These are phyloP conservation scores for Nitzschia palea DNA, from an alignment of 108 stramenopile genomes.

Conservation along the genomic window DNA sequence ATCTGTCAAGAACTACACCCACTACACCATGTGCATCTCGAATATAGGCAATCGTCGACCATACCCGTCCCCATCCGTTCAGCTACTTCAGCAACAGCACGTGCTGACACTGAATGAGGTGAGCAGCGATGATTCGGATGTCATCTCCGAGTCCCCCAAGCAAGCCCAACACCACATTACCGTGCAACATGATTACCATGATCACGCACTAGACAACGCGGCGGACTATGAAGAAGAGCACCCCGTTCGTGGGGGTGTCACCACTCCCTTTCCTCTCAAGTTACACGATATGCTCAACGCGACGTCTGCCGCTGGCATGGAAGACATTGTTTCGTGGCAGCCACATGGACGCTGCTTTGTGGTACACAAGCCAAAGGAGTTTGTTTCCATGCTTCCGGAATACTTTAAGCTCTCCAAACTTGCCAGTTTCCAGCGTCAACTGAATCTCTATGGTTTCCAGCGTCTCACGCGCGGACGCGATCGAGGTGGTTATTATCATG, in stretches of 20 bases:
- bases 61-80: not conserved
- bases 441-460: constrained; percentile 92
- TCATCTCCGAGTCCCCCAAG: constrained; percentile 8
- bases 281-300: constrained; percentile 73
- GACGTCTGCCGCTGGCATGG: constrained; percentile 52
- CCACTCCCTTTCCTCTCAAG: constrained; percentile 69
- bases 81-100: not conserved
- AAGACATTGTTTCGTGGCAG: constrained; percentile 80
- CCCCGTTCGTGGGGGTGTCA: constrained; percentile 56
- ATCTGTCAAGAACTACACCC: not conserved
- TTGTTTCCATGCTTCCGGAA: constrained; percentile 77
- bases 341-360: constrained; percentile 87
- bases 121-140: not conserved
- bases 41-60: constrained; percentile 19
- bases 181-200: constrained; percentile 75
- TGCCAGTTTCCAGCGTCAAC: constrained; percentile 90
- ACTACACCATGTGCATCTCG: constrained; percentile 24
- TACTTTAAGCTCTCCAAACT: constrained; percentile 90
- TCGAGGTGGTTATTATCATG: constrained; percentile 77
- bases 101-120: not conserved
- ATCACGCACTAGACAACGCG: constrained; percentile 56
- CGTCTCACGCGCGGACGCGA: constrained; percentile 71
- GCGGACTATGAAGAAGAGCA: constrained; percentile 20
- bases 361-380: constrained; percentile 84
- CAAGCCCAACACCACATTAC: constrained; percentile 18